These are phyloP conservation scores for Tetratostichococcus sp. DNA, from an alignment of 139 green algal genomes.

Conservation along the genomic window DNA sequence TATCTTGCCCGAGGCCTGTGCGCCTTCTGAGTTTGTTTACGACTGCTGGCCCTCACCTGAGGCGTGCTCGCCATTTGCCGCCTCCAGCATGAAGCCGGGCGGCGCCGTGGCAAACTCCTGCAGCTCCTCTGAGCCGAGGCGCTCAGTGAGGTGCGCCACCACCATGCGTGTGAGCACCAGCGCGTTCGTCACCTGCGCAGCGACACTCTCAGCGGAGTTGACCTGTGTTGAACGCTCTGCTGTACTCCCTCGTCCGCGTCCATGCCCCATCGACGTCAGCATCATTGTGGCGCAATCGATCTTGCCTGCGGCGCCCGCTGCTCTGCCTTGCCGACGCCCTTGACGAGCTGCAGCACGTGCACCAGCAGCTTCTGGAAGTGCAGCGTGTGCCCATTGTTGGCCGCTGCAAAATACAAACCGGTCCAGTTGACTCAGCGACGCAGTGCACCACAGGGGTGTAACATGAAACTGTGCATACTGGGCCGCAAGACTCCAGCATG, in stretches of 20 bases:
- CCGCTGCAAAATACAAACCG: conserved; percentile 32
- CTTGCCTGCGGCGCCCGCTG: conserved; percentile 4
- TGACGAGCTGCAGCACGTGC: conserved; percentile 47
- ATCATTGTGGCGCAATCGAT: background rate
- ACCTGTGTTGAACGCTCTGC: background rate
- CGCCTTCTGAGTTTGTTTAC: no score
- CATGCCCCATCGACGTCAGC: no score
- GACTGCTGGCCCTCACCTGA: no score
- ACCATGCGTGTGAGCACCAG: conserved; percentile 54
- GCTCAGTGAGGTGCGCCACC: conserved; percentile 59
- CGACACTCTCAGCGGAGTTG: background rate
- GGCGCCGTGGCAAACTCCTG: conserved; percentile 30
- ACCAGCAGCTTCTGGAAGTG: conserved; percentile 72
- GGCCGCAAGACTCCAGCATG: no score
- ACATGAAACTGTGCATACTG: no score
- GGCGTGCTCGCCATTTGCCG: background rate
- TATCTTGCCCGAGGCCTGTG: no score
- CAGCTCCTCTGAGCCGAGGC: conserved; percentile 42
- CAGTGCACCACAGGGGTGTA: no score
- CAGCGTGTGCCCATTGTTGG: conserved; percentile 63
- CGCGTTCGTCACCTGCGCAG: conserved; percentile 51
- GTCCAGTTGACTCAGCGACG: background rate
- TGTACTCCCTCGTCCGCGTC: no score
- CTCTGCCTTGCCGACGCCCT: conserved; percentile 11
- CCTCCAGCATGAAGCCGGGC: background rate